A percentile compares a stretch with the other conserved stretches of the same genome.
These are phyloP conservation scores for Rhododendron kiyosumense DNA, from an alignment of 148 eudicot genomes.

Conservation along the genomic window DNA sequence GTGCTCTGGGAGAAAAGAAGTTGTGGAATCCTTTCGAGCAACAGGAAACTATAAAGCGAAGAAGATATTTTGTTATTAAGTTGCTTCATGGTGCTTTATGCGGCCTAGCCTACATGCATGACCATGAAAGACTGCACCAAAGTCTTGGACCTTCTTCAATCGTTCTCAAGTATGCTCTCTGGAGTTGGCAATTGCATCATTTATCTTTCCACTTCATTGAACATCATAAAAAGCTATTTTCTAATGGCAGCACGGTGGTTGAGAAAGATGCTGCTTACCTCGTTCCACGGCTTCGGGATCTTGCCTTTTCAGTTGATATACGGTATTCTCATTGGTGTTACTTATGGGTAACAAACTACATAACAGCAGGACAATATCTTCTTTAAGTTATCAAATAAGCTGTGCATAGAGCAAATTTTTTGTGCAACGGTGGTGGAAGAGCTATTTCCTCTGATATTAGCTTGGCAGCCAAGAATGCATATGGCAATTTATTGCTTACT, in stretches of 20 bases:
- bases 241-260: constrained; percentile 54
- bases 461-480: background rate
- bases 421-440: background rate
- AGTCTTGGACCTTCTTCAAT: constrained; percentile 99
- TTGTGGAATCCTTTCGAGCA: constrained; percentile 79
- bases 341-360: background rate
- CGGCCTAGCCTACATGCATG: constrained; percentile 92
- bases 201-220: background rate
- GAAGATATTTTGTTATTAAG: constrained; percentile 58
- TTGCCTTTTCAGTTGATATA: constrained; percentile 94
- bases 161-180: constrained; percentile 72
- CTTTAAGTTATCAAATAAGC: background rate
- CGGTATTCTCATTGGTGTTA: constrained; percentile 36
- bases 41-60: constrained; percentile 60
- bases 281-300: constrained; percentile 84
- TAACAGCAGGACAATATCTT: background rate
- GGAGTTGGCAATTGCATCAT: background rate
- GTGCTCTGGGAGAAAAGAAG: constrained; percentile 35
- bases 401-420: background rate
- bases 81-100: constrained; percentile 62
- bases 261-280: constrained; percentile 83
- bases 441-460: background rate
- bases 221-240: constrained; percentile 9
- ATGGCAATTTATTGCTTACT: background rate
- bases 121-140: constrained; percentile 83